These are phyloP conservation scores for Pluteus cervinus DNA, from an alignment of 768 basidiomycete genomes.

Conservation along the genomic window DNA sequence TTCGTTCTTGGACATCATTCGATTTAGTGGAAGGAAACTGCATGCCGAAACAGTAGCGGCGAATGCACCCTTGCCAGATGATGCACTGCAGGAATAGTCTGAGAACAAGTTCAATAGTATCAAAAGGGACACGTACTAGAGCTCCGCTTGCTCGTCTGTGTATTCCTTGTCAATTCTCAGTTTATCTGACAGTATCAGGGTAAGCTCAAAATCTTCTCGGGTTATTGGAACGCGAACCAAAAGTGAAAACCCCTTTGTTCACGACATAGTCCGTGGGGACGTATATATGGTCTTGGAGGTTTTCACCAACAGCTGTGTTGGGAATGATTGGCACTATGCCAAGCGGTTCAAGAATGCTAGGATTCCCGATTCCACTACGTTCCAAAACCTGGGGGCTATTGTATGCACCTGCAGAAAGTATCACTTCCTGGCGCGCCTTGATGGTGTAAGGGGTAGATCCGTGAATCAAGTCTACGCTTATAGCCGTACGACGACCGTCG, in stretches of 20 bases:
- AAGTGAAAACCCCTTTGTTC: background rate
- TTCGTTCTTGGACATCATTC: background rate
- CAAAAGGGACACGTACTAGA: no score
- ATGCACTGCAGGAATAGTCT: background rate
- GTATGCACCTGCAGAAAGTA: constrained; percentile 7
- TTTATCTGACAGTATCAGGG: no score
- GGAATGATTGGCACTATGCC: background rate
- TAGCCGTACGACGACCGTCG: background rate
- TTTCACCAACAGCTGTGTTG: background rate
- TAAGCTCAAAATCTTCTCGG: background rate
- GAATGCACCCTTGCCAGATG: background rate
- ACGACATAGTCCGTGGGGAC: background rate
- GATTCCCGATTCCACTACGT: background rate
- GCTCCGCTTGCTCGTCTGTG: no score
- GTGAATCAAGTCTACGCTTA: background rate
- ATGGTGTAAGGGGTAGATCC: no score
- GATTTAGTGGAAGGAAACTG: background rate
- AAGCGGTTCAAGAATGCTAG: background rate
- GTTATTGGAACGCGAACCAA: background rate
- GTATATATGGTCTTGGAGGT: background rate
- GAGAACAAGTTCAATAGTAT: no score
- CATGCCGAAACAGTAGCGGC: background rate
- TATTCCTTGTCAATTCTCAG: no score
- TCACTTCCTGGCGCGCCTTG: constrained; percentile 7
- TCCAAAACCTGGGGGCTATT: background rate